These are phyloP conservation scores for Aspergillus texensis DNA, from an alignment of 2,329 filamentous ascomycete genomes.

Conservation along the genomic window DNA sequence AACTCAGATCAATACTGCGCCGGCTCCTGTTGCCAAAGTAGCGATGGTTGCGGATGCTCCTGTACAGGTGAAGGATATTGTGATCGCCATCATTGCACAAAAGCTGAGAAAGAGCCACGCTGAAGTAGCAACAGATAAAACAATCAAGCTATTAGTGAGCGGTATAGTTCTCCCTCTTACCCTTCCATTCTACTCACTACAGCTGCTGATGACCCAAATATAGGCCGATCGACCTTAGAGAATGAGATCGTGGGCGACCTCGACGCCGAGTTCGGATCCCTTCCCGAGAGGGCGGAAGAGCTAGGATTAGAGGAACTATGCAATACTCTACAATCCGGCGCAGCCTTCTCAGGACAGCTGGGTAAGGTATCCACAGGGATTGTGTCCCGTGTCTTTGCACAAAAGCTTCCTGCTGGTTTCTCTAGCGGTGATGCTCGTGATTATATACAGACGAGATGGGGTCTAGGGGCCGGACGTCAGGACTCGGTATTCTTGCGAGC, in stretches of 20 bases:
- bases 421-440: conserved; percentile 96
- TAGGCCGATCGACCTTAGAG: conserved; percentile 96
- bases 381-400: conserved; percentile 91
- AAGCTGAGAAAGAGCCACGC: not conserved
- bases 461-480: conserved; percentile 80
- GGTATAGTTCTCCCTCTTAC: not conserved
- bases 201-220: not conserved
- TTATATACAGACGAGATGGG: conserved; percentile 93
- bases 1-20: not conserved
- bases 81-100: not conserved
- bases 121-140: not conserved
- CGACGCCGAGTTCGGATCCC: conserved; percentile 97
- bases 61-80: not conserved
- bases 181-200: too few species aligned
- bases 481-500: conserved; percentile 87
- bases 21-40: not conserved
- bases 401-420: conserved; percentile 99
- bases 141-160: not conserved
- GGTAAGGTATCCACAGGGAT: conserved; percentile 95
- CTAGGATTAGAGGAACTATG: conserved; percentile 93
- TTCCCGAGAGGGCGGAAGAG: conserved; percentile 97
- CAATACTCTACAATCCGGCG: conserved; percentile 77
- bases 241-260: conserved; percentile 98
- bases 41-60: not conserved
- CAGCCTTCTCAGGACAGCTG: conserved; percentile 95